phyloP scores from a whole-genome alignment of 176 grass and related monocot species.

The Phragmites australis region DNA sequence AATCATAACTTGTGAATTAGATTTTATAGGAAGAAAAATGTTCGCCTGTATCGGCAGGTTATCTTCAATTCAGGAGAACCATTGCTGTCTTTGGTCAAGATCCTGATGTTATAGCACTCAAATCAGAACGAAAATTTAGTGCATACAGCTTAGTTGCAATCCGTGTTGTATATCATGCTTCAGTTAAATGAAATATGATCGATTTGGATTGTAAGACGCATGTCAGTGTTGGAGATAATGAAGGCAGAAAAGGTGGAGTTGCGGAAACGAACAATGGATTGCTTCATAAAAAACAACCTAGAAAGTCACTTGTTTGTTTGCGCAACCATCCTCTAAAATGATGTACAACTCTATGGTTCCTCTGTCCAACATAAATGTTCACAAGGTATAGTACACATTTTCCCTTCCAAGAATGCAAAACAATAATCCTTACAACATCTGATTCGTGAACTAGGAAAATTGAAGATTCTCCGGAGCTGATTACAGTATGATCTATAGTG shows the following conservation, averaged over 20 bases:
- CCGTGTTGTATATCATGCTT: neutral
- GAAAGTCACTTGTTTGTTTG: neutral
- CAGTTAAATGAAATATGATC: neutral
- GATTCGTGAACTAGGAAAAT: constrained; percentile 26
- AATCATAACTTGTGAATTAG: too few species aligned
- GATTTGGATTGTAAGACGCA: too few species aligned
- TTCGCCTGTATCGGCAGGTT: neutral
- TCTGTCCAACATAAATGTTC: constrained; percentile 22
- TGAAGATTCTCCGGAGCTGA: constrained; percentile 37
- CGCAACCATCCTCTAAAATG: constrained; percentile 4
- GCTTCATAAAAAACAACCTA: neutral
- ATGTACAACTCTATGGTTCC: constrained; percentile 26
- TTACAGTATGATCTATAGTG: constrained; percentile 30
- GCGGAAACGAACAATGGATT: neutral
- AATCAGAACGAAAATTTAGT: neutral
- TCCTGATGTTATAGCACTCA: neutral
- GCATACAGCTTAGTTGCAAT: neutral
- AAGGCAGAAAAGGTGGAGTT: neutral
- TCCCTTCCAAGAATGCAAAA: constrained; percentile 29
- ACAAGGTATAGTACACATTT: constrained; percentile 39
- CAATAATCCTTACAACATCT: constrained; percentile 37
- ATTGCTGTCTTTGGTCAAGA: neutral
- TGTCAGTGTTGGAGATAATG: neutral
- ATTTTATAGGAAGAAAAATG: neutral
- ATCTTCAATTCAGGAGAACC: neutral